phyloP scores from a whole-genome alignment of 306 rosid genomes.

The Coriaria nepalensis region DNA sequence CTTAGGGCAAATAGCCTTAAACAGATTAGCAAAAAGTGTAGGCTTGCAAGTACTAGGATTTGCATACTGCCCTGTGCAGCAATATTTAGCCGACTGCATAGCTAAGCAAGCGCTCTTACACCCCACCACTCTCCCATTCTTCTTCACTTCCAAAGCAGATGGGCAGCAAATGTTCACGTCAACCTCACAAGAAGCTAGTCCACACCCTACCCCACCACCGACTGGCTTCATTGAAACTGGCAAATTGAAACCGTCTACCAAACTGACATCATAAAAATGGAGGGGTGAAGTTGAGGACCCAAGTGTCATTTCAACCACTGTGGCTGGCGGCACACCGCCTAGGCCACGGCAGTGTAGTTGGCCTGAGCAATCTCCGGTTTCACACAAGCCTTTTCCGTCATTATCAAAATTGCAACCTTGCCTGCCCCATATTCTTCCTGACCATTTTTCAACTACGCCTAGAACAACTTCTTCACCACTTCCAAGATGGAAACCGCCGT shows the following conservation, averaged over 20 bases:
- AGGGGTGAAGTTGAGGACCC: conserved; percentile 78
- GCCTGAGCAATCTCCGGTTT: conserved; percentile 63
- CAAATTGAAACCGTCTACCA: conserved; percentile 88
- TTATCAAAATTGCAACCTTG: conserved; percentile 66
- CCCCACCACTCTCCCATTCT: conserved; percentile 61
- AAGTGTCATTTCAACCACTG: conserved; percentile 86
- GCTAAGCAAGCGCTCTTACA: conserved; percentile 98
- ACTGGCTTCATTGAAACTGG: conserved; percentile 91
- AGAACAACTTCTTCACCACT: conserved; percentile 60
- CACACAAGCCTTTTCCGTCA: conserved; percentile 55
- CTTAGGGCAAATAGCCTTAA: conserved; percentile 96
- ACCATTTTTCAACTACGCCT: conserved; percentile 66
- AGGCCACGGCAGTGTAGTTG: conserved; percentile 43
- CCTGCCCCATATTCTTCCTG: conserved; percentile 94
- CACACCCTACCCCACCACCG: conserved; percentile 88
- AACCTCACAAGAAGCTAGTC: conserved; percentile 80
- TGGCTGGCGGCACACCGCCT: conserved; percentile 81
- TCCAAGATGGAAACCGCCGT: conserved; percentile 77
- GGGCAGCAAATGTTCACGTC: conserved; percentile 89
- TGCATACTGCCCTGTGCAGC: conserved; percentile 77
- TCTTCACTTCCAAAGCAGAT: conserved; percentile 71
- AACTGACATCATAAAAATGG: conserved; percentile 82
- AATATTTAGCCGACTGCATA: conserved; percentile 84
- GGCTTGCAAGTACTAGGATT: conserved; percentile 81
- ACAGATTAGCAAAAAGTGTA: conserved; percentile 67